Conservation (phyloP, 768 basidiomycete genomes). For the Lactifluus subvellereus region DNA sequence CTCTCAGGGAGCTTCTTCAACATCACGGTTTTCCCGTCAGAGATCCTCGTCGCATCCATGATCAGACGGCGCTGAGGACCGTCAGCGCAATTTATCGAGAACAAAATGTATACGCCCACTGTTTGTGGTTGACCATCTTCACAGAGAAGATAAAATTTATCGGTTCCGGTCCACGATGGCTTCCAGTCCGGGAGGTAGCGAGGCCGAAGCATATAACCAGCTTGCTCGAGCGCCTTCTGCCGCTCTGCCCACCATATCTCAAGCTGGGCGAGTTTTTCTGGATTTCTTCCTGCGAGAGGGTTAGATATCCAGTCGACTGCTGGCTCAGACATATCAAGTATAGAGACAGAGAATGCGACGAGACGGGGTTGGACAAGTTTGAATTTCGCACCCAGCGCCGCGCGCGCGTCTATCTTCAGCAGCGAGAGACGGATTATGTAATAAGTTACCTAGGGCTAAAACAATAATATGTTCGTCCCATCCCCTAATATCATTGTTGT, state of each 20-base stretch:
- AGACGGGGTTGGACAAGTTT: too few relatives aligned
- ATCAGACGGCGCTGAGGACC: neutral
- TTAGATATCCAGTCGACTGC: neutral
- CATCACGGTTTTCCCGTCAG: slow-evolving; percentile 5
- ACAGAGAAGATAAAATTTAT: neutral
- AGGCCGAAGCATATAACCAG: neutral
- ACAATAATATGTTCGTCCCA: too few relatives aligned
- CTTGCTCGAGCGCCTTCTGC: neutral
- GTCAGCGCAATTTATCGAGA: neutral
- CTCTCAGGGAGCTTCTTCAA: neutral
- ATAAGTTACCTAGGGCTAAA: too few relatives aligned
- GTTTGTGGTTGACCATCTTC: slow-evolving; percentile 15
- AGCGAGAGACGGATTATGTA: too few relatives aligned
- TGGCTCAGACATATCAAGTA: neutral
- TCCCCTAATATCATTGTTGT: too few relatives aligned
- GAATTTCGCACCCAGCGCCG: too few relatives aligned
- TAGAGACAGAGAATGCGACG: too few relatives aligned
- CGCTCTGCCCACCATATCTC: neutral
- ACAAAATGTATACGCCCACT: neutral
- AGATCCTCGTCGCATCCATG: slow-evolving; percentile 3
- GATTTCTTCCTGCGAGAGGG: neutral
- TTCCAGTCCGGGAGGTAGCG: neutral
- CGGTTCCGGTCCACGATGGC: neutral
- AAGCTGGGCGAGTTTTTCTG: neutral
- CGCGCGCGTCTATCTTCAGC: too few relatives aligned